phyloP scores from a whole-genome alignment of 345 rosid species.

The Pistacia vera region DNA sequence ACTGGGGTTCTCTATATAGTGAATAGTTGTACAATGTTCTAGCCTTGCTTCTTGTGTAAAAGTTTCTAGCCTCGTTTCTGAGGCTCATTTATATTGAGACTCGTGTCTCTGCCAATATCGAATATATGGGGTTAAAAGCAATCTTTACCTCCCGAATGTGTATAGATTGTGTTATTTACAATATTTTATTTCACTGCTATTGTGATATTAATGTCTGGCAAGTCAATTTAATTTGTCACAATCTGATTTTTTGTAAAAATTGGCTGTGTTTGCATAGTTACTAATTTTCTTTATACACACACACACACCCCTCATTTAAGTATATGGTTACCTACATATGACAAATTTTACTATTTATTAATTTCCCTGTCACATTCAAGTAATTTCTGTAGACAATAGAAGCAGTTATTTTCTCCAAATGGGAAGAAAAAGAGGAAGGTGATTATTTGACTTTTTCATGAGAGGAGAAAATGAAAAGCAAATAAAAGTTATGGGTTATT shows the following conservation, averaged over 20 bases:
- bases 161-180: not conserved
- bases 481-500: not conserved
- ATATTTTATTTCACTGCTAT: not conserved
- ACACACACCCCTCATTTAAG: not conserved
- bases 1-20: not conserved
- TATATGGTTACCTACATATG: no score
- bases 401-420: not conserved
- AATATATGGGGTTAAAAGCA: not conserved
- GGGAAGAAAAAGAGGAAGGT: not conserved
- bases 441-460: slow-evolving; percentile 1
- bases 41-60: not conserved
- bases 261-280: not conserved
- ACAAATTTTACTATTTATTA: not conserved
- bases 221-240: not conserved
- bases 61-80: not conserved
- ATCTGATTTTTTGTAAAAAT: not conserved
- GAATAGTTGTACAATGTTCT: not conserved
- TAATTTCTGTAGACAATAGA: not conserved
- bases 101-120: not conserved
- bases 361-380: not conserved
- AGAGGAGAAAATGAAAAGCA: not conserved
- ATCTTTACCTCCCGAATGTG: not conserved
- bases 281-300: not conserved
- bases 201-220: not conserved
- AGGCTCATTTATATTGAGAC: not conserved